Evolutionary conservation across 148 eudicot genomes (phyloP).

Genomic region (Silene uniflora): DNA sequence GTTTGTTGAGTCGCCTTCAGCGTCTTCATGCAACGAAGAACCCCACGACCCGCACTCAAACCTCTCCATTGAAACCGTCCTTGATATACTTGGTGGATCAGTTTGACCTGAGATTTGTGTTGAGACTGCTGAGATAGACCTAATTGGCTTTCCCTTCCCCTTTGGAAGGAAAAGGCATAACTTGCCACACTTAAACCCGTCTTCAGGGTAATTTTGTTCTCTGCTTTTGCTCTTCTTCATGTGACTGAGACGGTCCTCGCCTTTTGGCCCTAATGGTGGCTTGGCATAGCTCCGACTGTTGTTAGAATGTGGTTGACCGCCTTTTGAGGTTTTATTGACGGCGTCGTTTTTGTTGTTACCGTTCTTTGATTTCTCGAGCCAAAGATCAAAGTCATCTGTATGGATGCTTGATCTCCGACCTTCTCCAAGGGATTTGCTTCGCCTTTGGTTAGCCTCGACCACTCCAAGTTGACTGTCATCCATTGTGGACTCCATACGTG

Average conservation of each 20-base stretch:
- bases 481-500: constrained; percentile 45
- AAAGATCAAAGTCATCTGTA: constrained; percentile 60
- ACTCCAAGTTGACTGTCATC: constrained; percentile 46
- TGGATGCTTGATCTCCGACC: constrained; percentile 40
- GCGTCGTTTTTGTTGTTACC: not conserved
- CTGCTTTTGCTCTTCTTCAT: constrained; percentile 16
- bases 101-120: constrained; percentile 2
- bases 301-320: not conserved
- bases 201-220: constrained; percentile 26
- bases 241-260: not conserved
- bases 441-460: constrained; percentile 38
- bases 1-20: constrained; percentile 35
- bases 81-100: constrained; percentile 44
- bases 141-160: constrained; percentile 62
- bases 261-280: constrained; percentile 23
- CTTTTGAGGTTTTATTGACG: not conserved
- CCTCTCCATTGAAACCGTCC: constrained; percentile 67
- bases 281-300: constrained; percentile 18
- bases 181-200: constrained; percentile 71
- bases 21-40: constrained; percentile 38
- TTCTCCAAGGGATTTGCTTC: constrained; percentile 67
- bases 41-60: constrained; percentile 87
- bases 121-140: constrained; percentile 32
- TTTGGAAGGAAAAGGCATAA: constrained; percentile 76
- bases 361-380: constrained; percentile 29